phyloP scores from a whole-genome alignment of 2,329 filamentous ascomycete species.

The Fusarium mexicanum region DNA sequence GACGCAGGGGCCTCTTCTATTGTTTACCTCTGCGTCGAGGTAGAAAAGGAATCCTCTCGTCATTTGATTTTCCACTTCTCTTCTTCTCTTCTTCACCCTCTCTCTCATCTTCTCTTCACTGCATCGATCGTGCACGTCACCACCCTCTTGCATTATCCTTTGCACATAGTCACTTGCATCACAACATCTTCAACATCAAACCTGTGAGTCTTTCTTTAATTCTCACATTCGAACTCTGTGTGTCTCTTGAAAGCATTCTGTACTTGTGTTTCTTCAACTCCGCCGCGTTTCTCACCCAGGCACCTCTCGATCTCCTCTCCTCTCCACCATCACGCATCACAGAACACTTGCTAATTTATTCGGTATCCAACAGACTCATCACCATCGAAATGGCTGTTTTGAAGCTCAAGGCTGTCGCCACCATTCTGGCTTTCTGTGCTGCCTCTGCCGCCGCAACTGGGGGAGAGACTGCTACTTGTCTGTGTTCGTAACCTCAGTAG shows the following conservation, averaged over 20 bases:
- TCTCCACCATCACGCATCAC: neutral
- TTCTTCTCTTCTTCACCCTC: constrained; percentile 10
- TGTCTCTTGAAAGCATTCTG: neutral
- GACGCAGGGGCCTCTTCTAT: neutral
- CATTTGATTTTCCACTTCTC: neutral
- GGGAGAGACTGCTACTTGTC: constrained; percentile 35
- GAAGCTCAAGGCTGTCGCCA: constrained; percentile 43
- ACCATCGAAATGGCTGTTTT: constrained; percentile 42
- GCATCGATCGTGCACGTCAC: constrained; percentile 16
- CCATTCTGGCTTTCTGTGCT: constrained; percentile 37
- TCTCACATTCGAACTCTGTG: neutral
- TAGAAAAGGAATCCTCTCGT: constrained; percentile 22
- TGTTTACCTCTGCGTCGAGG: constrained; percentile 22
- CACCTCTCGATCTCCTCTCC: neutral
- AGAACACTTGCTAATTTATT: neutral
- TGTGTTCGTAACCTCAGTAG: neutral
- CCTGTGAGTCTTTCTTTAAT: constrained; percentile 9
- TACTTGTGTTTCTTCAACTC: neutral
- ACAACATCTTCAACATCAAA: constrained; percentile 15
- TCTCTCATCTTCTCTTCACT: neutral
- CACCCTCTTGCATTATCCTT: constrained; percentile 16
- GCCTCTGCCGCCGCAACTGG: constrained; percentile 30
- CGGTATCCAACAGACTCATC: constrained; percentile 6
- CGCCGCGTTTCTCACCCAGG: neutral
- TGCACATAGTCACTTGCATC: neutral